Percentiles rank a stretch among this genome's conserved stretches.
Evolutionary conservation across 805 yeast species (phyloP).

Genomic region (Pichia membranifaciens): DNA sequence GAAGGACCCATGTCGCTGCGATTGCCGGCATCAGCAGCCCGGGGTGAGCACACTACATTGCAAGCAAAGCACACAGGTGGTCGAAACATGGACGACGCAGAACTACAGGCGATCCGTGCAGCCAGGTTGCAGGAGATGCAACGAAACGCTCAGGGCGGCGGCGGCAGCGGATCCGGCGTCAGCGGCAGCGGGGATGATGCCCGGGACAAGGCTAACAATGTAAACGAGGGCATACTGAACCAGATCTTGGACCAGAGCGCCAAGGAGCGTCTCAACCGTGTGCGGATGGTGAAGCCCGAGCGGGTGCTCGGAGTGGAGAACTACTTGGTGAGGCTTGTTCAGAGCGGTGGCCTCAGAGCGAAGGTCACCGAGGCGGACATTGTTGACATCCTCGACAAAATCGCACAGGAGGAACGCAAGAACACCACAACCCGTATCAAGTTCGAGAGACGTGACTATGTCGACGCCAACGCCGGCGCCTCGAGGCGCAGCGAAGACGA

Average conservation of each 20-base stretch:
- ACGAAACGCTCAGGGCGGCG: slow-evolving; percentile 38
- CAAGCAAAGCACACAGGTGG: no score
- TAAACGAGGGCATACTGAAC: slow-evolving; percentile 38
- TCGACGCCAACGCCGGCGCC: slow-evolving; percentile 9
- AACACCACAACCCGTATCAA: slow-evolving; percentile 62
- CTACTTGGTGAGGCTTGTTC: slow-evolving; percentile 63
- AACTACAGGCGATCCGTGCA: slow-evolving; percentile 82
- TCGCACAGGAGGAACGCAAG: slow-evolving; percentile 65
- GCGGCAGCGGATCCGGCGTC: slow-evolving; percentile 1
- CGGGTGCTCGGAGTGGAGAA: slow-evolving; percentile 85
- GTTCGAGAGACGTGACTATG: slow-evolving; percentile 38
- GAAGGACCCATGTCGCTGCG: no score
- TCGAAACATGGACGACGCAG: slow-evolving; percentile 78
- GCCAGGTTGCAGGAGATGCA: slow-evolving; percentile 88
- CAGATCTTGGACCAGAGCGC: slow-evolving; percentile 80
- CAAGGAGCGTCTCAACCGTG: slow-evolving; percentile 79
- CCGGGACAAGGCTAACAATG: slow-evolving; percentile 13
- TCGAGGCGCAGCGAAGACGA: slow-evolving; percentile 21
- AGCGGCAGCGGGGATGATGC: not conserved
- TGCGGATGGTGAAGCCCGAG: slow-evolving; percentile 84
- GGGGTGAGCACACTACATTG: no score
- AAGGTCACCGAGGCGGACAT: slow-evolving; percentile 79
- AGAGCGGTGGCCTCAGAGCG: slow-evolving; percentile 67
- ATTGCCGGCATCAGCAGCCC: no score
- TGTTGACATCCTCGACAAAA: slow-evolving; percentile 75